These are phyloP conservation scores for Vaccinium myrtillus DNA, from an alignment of 148 eudicot species.

Conservation along the genomic window DNA sequence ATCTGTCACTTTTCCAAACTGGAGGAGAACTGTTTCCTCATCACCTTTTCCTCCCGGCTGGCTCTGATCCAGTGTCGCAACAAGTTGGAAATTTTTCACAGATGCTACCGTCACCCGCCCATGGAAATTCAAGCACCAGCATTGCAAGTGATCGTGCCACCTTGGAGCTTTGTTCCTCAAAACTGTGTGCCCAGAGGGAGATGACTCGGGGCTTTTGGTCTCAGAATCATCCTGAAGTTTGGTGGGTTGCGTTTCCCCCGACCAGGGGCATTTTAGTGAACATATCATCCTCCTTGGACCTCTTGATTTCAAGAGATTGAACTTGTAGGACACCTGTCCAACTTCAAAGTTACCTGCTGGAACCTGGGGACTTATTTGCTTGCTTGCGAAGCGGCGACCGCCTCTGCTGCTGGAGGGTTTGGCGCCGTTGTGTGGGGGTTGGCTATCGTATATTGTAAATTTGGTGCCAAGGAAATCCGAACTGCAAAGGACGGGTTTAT, in stretches of 20 bases:
- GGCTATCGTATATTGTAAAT: conserved; percentile 79
- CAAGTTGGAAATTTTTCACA: conserved; percentile 90
- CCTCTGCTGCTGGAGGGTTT: conserved; percentile 72
- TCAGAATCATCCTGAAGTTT: conserved; percentile 22
- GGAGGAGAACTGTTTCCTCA: conserved; percentile 83
- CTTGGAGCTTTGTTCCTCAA: conserved; percentile 88
- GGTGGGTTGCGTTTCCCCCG: conserved; percentile 26
- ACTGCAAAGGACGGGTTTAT: conserved; percentile 35
- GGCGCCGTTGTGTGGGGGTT: conserved; percentile 79
- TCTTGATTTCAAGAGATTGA: conserved; percentile 88
- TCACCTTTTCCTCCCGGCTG: conserved; percentile 88
- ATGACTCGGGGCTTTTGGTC: conserved; percentile 34
- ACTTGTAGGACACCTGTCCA: conserved; percentile 81
- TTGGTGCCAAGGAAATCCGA: conserved; percentile 99
- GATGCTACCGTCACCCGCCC: conserved; percentile 97
- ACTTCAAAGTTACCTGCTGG: conserved; percentile 88
- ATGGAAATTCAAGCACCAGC: conserved; percentile 98
- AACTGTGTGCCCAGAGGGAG: conserved; percentile 36
- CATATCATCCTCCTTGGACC: conserved; percentile 96
- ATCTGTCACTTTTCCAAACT: conserved; percentile 91
- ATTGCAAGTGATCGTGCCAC: conserved; percentile 94
- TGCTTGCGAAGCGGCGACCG: conserved; percentile 80
- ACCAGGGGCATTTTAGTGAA: conserved; percentile 57
- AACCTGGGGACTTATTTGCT: conserved; percentile 92
- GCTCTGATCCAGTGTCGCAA: conserved; percentile 80